A percentile compares a stretch with the other conserved stretches of the same genome.
Evolutionary conservation across 2,329 filamentous ascomycete genomes (phyloP).

Genomic region (Ustulina deusta): DNA sequence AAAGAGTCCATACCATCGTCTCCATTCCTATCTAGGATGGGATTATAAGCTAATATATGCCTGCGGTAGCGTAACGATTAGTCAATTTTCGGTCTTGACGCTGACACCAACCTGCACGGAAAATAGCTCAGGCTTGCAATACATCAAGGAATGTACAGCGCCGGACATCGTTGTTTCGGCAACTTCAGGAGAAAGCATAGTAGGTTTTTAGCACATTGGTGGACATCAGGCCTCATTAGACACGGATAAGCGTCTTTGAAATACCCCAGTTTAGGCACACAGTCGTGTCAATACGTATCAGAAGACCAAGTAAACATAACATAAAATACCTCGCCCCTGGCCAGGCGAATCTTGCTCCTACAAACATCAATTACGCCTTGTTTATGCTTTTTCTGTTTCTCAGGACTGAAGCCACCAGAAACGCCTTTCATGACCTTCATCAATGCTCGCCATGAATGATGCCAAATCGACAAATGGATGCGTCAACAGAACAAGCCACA

Average conservation of each 20-base stretch:
- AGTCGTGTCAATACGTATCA: conserved; percentile 17
- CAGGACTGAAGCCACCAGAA: conserved; percentile 19
- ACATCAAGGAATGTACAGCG: conserved; percentile 44
- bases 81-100: conserved; percentile 40
- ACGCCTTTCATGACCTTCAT: conserved; percentile 38
- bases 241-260: not conserved
- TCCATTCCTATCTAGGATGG: not conserved
- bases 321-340: conserved; percentile 13
- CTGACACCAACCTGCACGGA: conserved; percentile 44
- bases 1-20: not conserved
- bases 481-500: conserved; percentile 23
- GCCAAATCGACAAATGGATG: conserved; percentile 35
- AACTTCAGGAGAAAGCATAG: conserved; percentile 2
- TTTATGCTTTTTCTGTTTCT: conserved; percentile 37
- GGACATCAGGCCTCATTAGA: not conserved
- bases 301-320: conserved; percentile 23
- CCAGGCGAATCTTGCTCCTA: conserved; percentile 25
- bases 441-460: conserved; percentile 39
- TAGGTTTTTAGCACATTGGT: not conserved
- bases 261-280: conserved; percentile 4
- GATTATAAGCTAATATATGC: conserved; percentile 3
- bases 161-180: conserved; percentile 40
- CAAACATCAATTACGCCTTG: conserved; percentile 36
- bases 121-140: conserved; percentile 39
- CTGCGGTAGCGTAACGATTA: conserved; percentile 34